phyloP scores from a whole-genome alignment of 176 grass and related monocot genomes.

The Poa annua region DNA sequence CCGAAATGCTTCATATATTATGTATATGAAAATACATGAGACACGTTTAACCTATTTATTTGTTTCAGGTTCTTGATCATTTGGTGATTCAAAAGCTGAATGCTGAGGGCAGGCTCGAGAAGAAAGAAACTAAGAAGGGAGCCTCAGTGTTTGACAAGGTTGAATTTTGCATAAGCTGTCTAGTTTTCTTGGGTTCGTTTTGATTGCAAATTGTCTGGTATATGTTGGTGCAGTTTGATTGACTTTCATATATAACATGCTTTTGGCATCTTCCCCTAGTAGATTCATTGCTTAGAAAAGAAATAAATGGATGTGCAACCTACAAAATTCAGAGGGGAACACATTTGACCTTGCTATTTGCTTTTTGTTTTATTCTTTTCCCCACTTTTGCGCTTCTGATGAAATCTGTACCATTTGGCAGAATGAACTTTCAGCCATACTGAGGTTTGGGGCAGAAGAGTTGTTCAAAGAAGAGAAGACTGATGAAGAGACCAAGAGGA shows the following conservation, averaged over 20 bases:
- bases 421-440: conserved; percentile 99
- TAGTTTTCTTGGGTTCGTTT: conserved; percentile 20
- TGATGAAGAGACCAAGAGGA: conserved; percentile 89
- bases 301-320: background rate
- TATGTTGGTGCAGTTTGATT: conserved; percentile 3
- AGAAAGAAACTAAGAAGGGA: conserved; percentile 99
- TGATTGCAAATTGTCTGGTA: conserved; percentile 11
- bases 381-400: conserved; percentile 24
- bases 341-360: background rate
- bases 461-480: conserved; percentile 98
- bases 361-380: background rate
- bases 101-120: conserved; percentile 98
- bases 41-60: background rate
- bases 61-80: conserved; percentile 96
- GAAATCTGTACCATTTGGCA: conserved; percentile 47
- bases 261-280: conserved; percentile 1
- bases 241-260: conserved; percentile 8
- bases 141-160: conserved; percentile 96
- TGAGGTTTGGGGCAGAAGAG: conserved; percentile 97
- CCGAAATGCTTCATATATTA: conserved; percentile 11
- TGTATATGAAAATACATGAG: conserved; percentile 23
- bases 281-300: background rate
- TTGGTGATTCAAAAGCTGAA: conserved; percentile 99
- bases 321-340: background rate
- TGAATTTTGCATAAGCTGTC: conserved; percentile 26